These are phyloP conservation scores for Crucihimalaya himalaica DNA, from an alignment of 345 rosid species.

Conservation along the genomic window DNA sequence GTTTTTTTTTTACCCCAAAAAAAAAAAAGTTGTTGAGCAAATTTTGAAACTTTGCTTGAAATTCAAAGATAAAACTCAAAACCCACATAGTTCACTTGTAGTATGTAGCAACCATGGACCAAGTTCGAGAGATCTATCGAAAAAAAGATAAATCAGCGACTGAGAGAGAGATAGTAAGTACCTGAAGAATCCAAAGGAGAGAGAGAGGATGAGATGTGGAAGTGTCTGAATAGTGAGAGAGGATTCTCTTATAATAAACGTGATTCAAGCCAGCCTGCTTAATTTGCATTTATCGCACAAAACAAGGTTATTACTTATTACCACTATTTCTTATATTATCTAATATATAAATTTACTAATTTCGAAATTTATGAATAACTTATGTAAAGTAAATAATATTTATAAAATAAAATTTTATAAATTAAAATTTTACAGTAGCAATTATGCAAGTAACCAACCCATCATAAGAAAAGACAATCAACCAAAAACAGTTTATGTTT, in stretches of 20 bases:
- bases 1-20: neutral
- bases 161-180: conserved; percentile 31
- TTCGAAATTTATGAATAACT: neutral
- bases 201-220: conserved; percentile 26
- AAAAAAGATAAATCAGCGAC: neutral
- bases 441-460: neutral
- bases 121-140: conserved; percentile 23
- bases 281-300: conserved; percentile 10
- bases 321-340: neutral
- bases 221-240: conserved; percentile 17
- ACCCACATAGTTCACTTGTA: conserved; percentile 5
- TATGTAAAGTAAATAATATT: too few relatives aligned
- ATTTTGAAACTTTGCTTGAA: neutral
- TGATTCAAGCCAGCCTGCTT: conserved; percentile 18
- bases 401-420: neutral
- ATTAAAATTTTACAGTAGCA: neutral
- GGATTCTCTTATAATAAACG: conserved; percentile 3
- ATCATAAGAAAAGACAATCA: neutral
- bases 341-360: neutral
- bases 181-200: conserved; percentile 38
- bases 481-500: neutral
- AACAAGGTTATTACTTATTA: neutral
- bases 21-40: neutral
- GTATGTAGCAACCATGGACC: conserved; percentile 2
- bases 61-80: conserved; percentile 18